Base-by-base conservation (phyloP, 495 filamentous ascomycete genomes). In the Chaetomium fimeti region DNA sequence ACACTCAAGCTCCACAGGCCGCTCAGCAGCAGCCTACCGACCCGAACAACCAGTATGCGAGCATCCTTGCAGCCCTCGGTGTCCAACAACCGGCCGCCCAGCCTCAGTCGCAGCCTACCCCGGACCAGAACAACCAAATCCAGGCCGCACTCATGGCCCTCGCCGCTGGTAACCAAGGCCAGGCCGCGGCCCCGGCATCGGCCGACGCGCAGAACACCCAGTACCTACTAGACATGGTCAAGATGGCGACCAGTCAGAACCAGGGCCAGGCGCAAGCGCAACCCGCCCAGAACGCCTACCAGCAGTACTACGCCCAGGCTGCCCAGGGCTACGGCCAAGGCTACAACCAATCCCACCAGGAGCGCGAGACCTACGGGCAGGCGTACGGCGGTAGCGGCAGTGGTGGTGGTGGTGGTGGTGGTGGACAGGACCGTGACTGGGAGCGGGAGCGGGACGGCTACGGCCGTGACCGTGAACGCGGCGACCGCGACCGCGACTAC, bases 401-500 rank as follows among this genome's bases (percentile, higher is more conserved):
- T 48, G 28, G 60, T 20, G 25, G 43, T 49, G 29, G 29, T 32
- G 29, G 3, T 7, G 29, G 29, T 32, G 27, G 48, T 20, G 38
- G 42, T 16, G 66, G 57, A n/a, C 47, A 63, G 13, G 65, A 67
- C 53, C 60, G 63, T 5, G 58, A 63, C 15, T 59, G 67, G 25
- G 62, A 67, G 32, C 60, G 63, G 1, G 58, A 64, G 11, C 62
- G 71, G 1, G 72, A 67, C 51, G 22, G 58, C 29, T 29, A 65
- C 24, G 51, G 60, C 54, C 24, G 20, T n/a, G 22, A 48, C 13
- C 32, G 47, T n/a, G 53, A 60, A 27, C 62, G 63, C 2, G 61
- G 65, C 40, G 71, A 74, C 8, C 69, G 75, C 0, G 71, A 68
- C n/a, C 69, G 75, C 0, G 71, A 68, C 22, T 36, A 58, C 20